Base-by-base conservation (phyloP, 495 filamentous ascomycete species). In the Hypomontagnella submonticulosa region DNA sequence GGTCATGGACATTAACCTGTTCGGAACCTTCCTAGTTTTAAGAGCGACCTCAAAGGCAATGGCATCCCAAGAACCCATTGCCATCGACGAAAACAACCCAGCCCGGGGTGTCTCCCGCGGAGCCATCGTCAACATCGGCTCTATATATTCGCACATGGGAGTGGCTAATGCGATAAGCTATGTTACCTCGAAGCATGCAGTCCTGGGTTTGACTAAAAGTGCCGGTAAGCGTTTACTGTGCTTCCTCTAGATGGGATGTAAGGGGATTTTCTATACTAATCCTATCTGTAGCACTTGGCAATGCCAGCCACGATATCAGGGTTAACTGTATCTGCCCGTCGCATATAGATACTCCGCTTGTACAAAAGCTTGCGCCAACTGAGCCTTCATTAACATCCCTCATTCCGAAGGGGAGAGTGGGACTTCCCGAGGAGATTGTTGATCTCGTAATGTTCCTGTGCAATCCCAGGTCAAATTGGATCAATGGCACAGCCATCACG, bases 261-360 rank as follows among this genome's bases (percentile, higher is more conserved):
- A 0, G 16, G 20, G 33, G 16, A 12, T 2, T 18, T 13, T n/a
- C 11, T 15, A 20, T 40, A 32, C 49, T 53, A n/a, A 53, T 6
- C 8, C 15, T 12, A 10, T 19, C 38, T 18, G 16, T 1, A 53
- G 49, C 49, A 23, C 15, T 53, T 4, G 33, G 23, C 19, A 53
- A 38, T 8, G 30, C 38, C 6, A 40, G 38, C 8, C 49, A 53
- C 34, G 30, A 40, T n/a, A 53, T 53, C 36, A 33, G 49, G 11
- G 49, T 53, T 4, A 53, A 53, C 49, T 53, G 49, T 15, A 34
- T 53, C 20, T 53, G 16, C 2, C 49, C 49, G 49, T 37, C 49
- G 19, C 38, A 34, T 33, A 36, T 53, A 36, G 49, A 53, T 38
- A 53, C 49, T 6, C 49, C 49, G 0, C 18, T 53, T 8, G 33